Evolutionary conservation across 176 grass and related monocot species (phyloP).

Genomic region (Rhynchospora breviuscula): DNA sequence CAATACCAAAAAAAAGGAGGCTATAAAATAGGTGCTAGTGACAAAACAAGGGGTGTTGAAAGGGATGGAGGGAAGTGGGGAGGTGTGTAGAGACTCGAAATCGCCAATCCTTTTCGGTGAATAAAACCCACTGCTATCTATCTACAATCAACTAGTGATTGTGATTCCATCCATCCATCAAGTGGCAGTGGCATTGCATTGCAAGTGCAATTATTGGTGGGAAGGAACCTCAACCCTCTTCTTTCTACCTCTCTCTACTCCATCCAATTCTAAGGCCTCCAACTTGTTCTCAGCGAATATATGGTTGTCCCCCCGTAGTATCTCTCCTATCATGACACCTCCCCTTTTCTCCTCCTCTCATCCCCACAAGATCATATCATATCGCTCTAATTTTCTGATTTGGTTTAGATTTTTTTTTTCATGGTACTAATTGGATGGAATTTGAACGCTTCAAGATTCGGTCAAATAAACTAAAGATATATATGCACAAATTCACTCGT

Average conservation of each 20-base stretch:
- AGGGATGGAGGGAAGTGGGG: not conserved
- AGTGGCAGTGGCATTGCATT: not conserved
- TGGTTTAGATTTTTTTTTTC: not conserved
- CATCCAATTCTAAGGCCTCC: not conserved
- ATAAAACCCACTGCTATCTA: constrained; percentile 9
- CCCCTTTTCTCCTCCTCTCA: constrained; percentile 20
- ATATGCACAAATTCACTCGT: not conserved
- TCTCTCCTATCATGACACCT: constrained; percentile 23
- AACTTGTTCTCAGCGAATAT: constrained; percentile 35
- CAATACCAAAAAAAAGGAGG: not conserved
- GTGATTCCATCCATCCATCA: constrained; percentile 19
- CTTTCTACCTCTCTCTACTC: not conserved
- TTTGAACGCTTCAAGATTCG: not conserved
- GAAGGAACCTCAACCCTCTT: not conserved
- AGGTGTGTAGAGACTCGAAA: constrained; percentile 26
- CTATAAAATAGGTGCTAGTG: not conserved
- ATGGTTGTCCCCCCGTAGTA: constrained; percentile 27
- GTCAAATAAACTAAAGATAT: not conserved
- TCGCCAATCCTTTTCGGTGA: constrained; percentile 27
- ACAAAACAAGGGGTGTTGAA: not conserved
- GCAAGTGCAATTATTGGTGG: constrained; percentile 31
- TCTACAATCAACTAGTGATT: constrained; percentile 5
- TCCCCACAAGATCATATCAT: not conserved
- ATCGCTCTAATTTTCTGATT: not conserved
- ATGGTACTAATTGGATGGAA: constrained; percentile 1